Percentiles rank a stretch among this genome's conserved stretches.
Evolutionary conservation across 352 stramenopile genomes (phyloP).

Genomic region (Aphanomyces invadans): DNA sequence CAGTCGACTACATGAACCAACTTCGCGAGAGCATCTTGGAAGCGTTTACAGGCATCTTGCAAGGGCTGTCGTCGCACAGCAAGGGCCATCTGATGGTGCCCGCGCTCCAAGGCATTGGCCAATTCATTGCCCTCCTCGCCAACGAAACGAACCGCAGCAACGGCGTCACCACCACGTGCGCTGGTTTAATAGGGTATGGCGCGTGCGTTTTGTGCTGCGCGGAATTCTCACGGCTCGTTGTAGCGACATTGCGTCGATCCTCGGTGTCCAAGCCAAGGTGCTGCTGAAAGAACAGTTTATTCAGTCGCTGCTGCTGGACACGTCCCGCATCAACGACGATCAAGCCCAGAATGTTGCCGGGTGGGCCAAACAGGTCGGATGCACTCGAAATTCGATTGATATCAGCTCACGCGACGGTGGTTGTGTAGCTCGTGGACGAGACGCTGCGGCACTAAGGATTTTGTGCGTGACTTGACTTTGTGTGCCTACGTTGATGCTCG

Average conservation of each 20-base stretch:
- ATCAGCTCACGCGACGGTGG: too few species aligned
- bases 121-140: constrained; percentile 84
- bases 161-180: constrained; percentile 86
- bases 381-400: too few species aligned
- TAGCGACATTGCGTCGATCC: constrained; percentile 75
- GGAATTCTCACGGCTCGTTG: constrained; percentile 22
- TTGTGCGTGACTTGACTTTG: neutral
- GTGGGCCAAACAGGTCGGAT: constrained; percentile 63
- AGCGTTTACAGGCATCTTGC: constrained; percentile 94
- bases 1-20: constrained; percentile 97
- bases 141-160: constrained; percentile 82
- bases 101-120: constrained; percentile 75
- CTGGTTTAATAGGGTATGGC: constrained; percentile 82
- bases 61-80: constrained; percentile 87
- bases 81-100: constrained; percentile 80
- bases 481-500: neutral
- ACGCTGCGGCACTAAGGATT: constrained; percentile 3
- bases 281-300: constrained; percentile 66
- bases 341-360: constrained; percentile 61
- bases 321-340: constrained; percentile 50
- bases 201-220: constrained; percentile 2
- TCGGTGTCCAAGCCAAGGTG: constrained; percentile 53
- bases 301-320: constrained; percentile 64
- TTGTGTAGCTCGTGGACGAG: constrained; percentile 6
- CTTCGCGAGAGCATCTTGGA: constrained; percentile 94